Percentiles rank a stretch among this genome's conserved stretches.
Evolutionary conservation across 2,329 filamentous ascomycete genomes (phyloP).

Genomic region (Colletotrichum sp.): DNA sequence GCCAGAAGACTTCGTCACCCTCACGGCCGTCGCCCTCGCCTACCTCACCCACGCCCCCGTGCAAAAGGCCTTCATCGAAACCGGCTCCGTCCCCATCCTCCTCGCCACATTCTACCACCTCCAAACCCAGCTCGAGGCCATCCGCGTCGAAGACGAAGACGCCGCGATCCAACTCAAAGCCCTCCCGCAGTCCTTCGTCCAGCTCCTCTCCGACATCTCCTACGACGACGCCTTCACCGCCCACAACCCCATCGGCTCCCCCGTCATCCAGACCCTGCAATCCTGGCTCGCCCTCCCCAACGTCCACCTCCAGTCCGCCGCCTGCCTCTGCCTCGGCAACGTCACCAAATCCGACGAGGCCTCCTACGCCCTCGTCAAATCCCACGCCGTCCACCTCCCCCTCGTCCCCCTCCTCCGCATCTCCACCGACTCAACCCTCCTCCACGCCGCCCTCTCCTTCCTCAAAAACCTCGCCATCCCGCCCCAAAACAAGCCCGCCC

Average conservation of each 20-base stretch:
- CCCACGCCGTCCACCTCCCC: constrained; percentile 43
- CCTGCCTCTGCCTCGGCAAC: constrained; percentile 67
- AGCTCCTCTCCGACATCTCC: constrained; percentile 57
- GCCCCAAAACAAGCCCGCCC: constrained; percentile 53
- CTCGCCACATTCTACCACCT: constrained; percentile 54
- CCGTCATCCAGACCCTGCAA: constrained; percentile 46
- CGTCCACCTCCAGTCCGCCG: constrained; percentile 56
- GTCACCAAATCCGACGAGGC: constrained; percentile 62
- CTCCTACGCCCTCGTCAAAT: constrained; percentile 54
- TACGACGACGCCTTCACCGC: constrained; percentile 51
- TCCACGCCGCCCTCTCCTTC: constrained; percentile 64
- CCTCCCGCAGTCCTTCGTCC: constrained; percentile 55
- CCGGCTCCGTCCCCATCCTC: constrained; percentile 45
- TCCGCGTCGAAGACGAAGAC: constrained; percentile 51
- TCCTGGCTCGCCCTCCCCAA: constrained; percentile 50
- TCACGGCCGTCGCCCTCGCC: constrained; percentile 56
- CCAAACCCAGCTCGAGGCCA: constrained; percentile 44
- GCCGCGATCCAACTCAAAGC: constrained; percentile 48
- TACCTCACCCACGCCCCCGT: constrained; percentile 61
- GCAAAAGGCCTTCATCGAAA: constrained; percentile 52
- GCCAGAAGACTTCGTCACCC: constrained; percentile 58
- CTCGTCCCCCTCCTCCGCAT: constrained; percentile 45
- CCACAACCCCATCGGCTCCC: constrained; percentile 45
- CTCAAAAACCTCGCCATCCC: constrained; percentile 71
- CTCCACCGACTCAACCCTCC: constrained; percentile 51